These are phyloP conservation scores for Cordyceps fumosorosea DNA, from an alignment of 2,329 filamentous ascomycete species.

Conservation along the genomic window DNA sequence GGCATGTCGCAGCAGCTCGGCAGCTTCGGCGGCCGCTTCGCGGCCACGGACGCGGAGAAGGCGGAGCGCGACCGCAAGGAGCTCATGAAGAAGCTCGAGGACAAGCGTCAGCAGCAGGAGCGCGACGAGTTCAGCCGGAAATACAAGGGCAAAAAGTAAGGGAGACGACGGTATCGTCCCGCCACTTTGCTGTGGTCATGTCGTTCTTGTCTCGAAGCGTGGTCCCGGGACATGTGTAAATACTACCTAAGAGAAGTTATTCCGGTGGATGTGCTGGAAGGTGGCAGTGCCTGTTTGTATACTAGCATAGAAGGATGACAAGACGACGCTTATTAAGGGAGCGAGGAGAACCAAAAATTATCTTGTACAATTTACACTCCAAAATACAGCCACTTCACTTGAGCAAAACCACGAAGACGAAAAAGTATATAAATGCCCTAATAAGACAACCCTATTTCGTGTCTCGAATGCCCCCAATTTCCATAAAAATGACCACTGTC, in stretches of 20 bases:
- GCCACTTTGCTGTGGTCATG: not conserved
- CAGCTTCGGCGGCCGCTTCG: slow-evolving; percentile 29
- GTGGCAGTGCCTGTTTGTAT: slow-evolving; percentile 1
- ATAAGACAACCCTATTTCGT: too few relatives aligned
- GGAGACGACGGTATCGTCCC: not conserved
- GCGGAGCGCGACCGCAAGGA: slow-evolving; percentile 30
- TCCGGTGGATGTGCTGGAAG: not conserved
- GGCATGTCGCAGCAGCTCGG: slow-evolving; percentile 28
- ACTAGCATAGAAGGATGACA: not conserved
- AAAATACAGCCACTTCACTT: not conserved
- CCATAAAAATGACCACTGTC: too few relatives aligned
- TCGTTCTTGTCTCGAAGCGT: not conserved
- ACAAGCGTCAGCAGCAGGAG: slow-evolving; percentile 29
- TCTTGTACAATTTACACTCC: slow-evolving; percentile 5
- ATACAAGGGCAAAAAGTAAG: slow-evolving; percentile 25
- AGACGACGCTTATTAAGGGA: not conserved
- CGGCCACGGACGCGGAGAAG: slow-evolving; percentile 27
- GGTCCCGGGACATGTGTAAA: not conserved
- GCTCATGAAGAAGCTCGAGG: slow-evolving; percentile 29
- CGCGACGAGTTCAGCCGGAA: slow-evolving; percentile 34
- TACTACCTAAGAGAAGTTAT: not conserved
- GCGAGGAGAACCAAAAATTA: not conserved
- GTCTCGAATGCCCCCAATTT: too few relatives aligned
- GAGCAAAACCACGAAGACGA: not conserved
- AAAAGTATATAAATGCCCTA: not conserved